Percentiles rank a stretch among this genome's conserved stretches.
phyloP scores from a whole-genome alignment of 148 eudicot species.

The Spergularia bocconei region DNA sequence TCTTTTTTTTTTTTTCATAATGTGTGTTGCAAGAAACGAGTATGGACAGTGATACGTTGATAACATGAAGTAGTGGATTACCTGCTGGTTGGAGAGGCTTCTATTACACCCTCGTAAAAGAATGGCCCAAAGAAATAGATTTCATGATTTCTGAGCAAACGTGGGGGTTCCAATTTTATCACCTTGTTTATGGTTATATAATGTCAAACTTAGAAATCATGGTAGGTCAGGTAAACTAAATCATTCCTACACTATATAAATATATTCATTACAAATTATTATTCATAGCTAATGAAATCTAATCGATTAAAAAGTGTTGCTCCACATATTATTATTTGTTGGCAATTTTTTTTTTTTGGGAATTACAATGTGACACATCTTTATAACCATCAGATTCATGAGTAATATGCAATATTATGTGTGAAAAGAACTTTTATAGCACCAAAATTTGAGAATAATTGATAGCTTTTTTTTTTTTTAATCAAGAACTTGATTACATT shows the following conservation, averaged over 20 bases:
- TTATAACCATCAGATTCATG: not conserved
- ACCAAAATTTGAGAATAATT: conserved; percentile 9
- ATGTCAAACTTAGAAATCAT: conserved; percentile 21
- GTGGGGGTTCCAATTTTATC: conserved; percentile 24
- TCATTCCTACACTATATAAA: not conserved
- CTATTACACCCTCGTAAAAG: not conserved
- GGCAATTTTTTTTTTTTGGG: conserved; percentile 25
- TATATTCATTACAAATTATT: not conserved
- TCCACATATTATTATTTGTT: not conserved
- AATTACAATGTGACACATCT: conserved; percentile 23
- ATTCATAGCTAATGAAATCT: conserved; percentile 21
- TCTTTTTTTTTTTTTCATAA: no score
- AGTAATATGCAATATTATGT: conserved; percentile 17
- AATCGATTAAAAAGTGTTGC: conserved; percentile 19
- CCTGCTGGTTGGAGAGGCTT: conserved; percentile 6
- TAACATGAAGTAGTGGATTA: not conserved
- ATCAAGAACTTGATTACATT: conserved; percentile 10
- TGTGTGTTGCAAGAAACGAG: not conserved
- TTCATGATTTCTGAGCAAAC: conserved; percentile 26
- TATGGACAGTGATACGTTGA: not conserved
- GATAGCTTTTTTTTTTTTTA: conserved; percentile 1
- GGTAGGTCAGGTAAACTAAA: conserved; percentile 27
- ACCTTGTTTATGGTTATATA: conserved; percentile 10
- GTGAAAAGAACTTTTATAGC: conserved; percentile 1
- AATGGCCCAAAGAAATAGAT: conserved; percentile 5